phyloP scores from a whole-genome alignment of 306 rosid species.

The Medicago arabica region DNA sequence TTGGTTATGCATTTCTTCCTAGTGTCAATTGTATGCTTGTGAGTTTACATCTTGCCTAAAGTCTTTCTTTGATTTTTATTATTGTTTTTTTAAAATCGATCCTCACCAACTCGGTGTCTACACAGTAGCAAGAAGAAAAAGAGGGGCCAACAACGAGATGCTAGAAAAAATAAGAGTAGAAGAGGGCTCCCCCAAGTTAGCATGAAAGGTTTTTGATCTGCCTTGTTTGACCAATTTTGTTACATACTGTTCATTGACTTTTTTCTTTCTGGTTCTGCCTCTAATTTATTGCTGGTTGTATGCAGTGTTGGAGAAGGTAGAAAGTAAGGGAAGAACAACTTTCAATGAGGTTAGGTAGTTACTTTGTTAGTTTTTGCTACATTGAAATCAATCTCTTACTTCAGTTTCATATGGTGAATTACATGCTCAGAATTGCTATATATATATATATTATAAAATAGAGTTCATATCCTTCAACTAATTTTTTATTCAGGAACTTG shows the following conservation, averaged over 20 bases:
- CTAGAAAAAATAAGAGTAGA: slow-evolving; percentile 88
- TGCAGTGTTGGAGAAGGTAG: slow-evolving; percentile 95
- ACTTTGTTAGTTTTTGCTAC: slow-evolving; percentile 7
- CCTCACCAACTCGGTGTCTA: slow-evolving; percentile 34
- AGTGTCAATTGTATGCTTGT: background rate
- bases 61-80: background rate
- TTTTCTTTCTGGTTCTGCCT: slow-evolving; percentile 30
- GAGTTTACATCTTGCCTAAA: background rate
- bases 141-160: slow-evolving; percentile 79
- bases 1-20: background rate
- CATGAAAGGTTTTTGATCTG: slow-evolving; percentile 77
- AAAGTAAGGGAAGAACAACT: slow-evolving; percentile 95
- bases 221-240: slow-evolving; percentile 5
- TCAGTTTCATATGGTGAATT: slow-evolving; percentile 5
- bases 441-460: background rate
- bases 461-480: background rate
- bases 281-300: slow-evolving; percentile 37
- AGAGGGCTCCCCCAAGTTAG: slow-evolving; percentile 96
- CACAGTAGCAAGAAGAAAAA: slow-evolving; percentile 85
- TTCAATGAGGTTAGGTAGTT: slow-evolving; percentile 85
- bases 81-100: background rate
- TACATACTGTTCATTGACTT: background rate
- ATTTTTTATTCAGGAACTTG: slow-evolving; percentile 41
- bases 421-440: background rate
- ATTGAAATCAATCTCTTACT: slow-evolving; percentile 6